phyloP scores from a whole-genome alignment of 108 stramenopile genomes.

The Pseudonitzschia multiseries region DNA sequence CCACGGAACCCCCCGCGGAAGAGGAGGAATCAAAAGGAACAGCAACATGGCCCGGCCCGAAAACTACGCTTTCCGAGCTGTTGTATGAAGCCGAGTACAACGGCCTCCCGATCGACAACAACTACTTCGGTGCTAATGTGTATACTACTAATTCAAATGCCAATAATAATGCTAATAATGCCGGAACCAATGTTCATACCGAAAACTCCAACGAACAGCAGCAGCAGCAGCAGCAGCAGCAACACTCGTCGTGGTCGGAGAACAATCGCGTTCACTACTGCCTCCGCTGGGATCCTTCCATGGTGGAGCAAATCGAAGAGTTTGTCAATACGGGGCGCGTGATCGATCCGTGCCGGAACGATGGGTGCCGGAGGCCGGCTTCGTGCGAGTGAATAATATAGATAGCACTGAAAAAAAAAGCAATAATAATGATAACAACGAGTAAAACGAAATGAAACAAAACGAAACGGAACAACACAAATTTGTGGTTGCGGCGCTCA shows the following conservation, averaged over 20 bases:
- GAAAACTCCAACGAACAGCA: too few species aligned
- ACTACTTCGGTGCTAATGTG: not conserved
- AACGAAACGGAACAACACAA: too few species aligned
- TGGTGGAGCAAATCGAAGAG: constrained; percentile 57
- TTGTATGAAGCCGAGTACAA: constrained; percentile 45
- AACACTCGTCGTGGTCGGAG: not conserved
- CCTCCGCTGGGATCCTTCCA: constrained; percentile 49
- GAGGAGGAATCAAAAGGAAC: not conserved
- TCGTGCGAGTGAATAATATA: not conserved
- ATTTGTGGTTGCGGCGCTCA: too few species aligned
- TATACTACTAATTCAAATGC: not conserved
- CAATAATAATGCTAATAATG: too few species aligned
- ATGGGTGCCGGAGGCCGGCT: constrained; percentile 37
- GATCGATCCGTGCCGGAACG: constrained; percentile 59
- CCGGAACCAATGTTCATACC: too few species aligned
- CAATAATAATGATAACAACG: too few species aligned
- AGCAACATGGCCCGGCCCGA: constrained; percentile 22
- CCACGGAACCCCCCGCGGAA: not conserved
- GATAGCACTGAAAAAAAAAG: too few species aligned
- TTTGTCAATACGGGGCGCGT: constrained; percentile 58
- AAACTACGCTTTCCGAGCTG: constrained; percentile 50
- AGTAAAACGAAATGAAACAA: too few species aligned
- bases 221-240: too few species aligned
- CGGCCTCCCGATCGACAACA: constrained; percentile 40
- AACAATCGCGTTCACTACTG: constrained; percentile 56